phyloP scores from a whole-genome alignment of 2,329 filamentous ascomycete species.

The Claviceps capensis region DNA sequence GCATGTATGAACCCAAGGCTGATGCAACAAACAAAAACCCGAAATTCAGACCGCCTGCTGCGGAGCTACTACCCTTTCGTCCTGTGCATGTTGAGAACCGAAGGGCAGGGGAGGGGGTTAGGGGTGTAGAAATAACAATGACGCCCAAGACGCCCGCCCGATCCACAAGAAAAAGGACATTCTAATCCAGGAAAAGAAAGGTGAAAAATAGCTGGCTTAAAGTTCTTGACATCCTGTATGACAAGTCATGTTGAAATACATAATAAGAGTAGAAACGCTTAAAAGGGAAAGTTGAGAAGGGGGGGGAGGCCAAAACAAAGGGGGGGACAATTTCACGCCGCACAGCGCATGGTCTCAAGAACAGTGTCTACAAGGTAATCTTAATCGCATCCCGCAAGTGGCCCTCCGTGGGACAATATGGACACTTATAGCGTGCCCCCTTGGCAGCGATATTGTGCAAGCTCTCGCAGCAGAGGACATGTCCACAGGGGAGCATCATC shows the following conservation, averaged over 20 bases:
- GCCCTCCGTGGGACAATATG: constrained; percentile 84
- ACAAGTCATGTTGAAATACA: too few relatives aligned
- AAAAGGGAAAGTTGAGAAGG: not conserved
- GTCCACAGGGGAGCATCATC: constrained; percentile 93
- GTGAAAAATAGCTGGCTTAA: not conserved
- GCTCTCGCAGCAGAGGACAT: constrained; percentile 80
- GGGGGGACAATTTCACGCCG: not conserved
- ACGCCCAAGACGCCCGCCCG: too few relatives aligned
- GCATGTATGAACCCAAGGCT: too few relatives aligned
- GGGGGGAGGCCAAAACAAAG: not conserved
- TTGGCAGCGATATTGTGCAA: constrained; percentile 68
- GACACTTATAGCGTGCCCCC: constrained; percentile 77
- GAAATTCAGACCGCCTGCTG: too few relatives aligned
- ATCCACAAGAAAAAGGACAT: too few relatives aligned
- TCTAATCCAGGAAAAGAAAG: not conserved
- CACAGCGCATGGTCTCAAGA: too few relatives aligned
- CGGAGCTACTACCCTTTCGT: too few relatives aligned
- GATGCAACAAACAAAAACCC: too few relatives aligned
- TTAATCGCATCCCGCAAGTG: constrained; percentile 61
- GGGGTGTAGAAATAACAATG: too few relatives aligned
- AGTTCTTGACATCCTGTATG: not conserved
- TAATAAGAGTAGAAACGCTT: not conserved
- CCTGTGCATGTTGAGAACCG: too few relatives aligned
- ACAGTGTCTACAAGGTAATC: constrained; percentile 45
- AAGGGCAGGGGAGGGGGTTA: too few relatives aligned